A percentile compares a stretch with the other conserved stretches of the same genome.
Conservation (phyloP, 2,329 filamentous ascomycete genomes). For the Rhinocladiella similis region DNA sequence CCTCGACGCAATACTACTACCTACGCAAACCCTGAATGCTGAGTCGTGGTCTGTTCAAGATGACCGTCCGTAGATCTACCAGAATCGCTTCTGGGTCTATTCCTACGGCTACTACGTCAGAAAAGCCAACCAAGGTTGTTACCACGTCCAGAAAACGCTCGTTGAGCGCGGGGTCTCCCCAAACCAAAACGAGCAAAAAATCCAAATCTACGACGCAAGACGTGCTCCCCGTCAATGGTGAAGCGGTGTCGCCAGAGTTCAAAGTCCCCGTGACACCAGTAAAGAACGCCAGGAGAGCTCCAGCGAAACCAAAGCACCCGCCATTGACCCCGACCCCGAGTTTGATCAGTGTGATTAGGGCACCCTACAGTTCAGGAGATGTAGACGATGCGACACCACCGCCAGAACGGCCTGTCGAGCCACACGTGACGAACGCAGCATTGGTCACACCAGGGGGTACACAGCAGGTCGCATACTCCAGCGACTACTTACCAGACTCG, state of each 20-base stretch:
- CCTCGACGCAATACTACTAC: no score
- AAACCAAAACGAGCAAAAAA: conserved; percentile 18
- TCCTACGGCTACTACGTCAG: background rate
- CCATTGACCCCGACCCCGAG: conserved; percentile 52
- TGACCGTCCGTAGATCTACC: conserved; percentile 26
- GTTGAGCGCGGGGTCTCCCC: conserved; percentile 8
- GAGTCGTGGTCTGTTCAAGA: conserved; percentile 3
- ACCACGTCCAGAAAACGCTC: conserved; percentile 26
- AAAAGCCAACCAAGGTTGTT: background rate
- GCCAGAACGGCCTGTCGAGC: conserved; percentile 48
- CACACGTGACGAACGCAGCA: conserved; percentile 49
- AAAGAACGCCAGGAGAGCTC: conserved; percentile 31
- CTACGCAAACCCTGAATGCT: conserved; percentile 16
- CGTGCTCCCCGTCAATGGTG: conserved; percentile 8
- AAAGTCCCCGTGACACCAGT: conserved; percentile 33
- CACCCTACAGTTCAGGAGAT: conserved; percentile 43
- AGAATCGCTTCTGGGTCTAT: conserved; percentile 13
- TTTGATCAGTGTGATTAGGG: conserved; percentile 48
- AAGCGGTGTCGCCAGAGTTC: conserved; percentile 16
- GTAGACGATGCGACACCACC: conserved; percentile 40
- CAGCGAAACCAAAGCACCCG: conserved; percentile 34
- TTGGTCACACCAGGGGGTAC: conserved; percentile 50
- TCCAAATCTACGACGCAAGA: conserved; percentile 11
- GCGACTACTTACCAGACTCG: conserved; percentile 33
- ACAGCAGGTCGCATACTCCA: conserved; percentile 50